Conservation (phyloP, 208 protist species). For the Trypanosoma conorhini region DNA sequence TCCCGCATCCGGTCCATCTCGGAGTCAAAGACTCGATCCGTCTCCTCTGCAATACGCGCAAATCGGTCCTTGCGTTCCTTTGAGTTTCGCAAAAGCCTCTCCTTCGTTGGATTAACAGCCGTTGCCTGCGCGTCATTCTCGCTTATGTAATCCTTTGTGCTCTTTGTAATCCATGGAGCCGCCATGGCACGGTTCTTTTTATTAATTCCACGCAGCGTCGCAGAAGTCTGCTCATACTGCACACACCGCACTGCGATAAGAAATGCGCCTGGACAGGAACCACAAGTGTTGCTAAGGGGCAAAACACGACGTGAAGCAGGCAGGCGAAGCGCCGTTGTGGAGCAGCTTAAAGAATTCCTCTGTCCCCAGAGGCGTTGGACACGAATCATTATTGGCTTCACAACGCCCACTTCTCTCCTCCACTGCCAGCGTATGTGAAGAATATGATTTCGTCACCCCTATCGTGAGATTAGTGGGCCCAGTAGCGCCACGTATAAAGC, state of each 20-base stretch:
- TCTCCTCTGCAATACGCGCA: constrained; percentile 43
- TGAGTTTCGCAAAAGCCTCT: constrained; percentile 25
- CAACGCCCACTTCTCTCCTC: not conserved
- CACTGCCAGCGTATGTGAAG: not conserved
- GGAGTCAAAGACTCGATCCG: constrained; percentile 56
- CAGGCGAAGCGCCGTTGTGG: constrained; percentile 1
- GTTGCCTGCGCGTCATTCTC: constrained; percentile 54
- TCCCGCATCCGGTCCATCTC: constrained; percentile 81
- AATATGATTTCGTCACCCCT: not conserved
- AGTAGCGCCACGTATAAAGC: not conserved
- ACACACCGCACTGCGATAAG: constrained; percentile 28
- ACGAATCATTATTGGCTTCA: constrained; percentile 20
- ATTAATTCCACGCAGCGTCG: constrained; percentile 74
- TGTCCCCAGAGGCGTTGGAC: constrained; percentile 15
- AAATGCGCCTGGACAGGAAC: constrained; percentile 9
- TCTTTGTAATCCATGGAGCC: constrained; percentile 80
- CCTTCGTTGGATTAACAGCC: constrained; percentile 30
- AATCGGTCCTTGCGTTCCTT: constrained; percentile 28
- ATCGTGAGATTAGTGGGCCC: not conserved
- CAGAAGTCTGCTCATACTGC: constrained; percentile 77
- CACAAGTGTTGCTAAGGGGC: not conserved
- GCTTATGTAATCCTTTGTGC: constrained; percentile 87
- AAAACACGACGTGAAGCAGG: constrained; percentile 7
- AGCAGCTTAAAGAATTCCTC: constrained; percentile 1
- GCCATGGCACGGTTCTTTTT: constrained; percentile 39